Conservation (phyloP, 78 protist genomes). For the Thecamonas trahens region DNA sequence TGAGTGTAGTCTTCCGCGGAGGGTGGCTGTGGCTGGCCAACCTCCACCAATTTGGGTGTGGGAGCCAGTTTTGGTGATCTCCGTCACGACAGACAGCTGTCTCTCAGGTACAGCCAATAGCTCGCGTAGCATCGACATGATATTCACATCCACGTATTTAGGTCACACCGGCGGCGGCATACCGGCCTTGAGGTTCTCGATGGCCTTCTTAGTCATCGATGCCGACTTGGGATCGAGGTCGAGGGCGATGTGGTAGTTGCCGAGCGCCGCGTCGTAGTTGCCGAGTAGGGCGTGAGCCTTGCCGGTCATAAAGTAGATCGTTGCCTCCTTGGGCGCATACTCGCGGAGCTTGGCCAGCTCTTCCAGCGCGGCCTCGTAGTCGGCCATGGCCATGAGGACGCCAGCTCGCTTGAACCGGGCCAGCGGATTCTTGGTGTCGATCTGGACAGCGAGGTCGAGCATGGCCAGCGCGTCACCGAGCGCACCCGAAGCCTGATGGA, state of each 20-base stretch:
- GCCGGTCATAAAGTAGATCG: slow-evolving; percentile 23
- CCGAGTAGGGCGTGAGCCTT: too few relatives aligned
- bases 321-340: slow-evolving; percentile 18
- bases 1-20: too few relatives aligned
- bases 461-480: neutral
- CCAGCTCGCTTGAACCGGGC: slow-evolving; percentile 9
- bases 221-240: slow-evolving; percentile 5
- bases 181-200: slow-evolving; percentile 7
- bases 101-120: too few relatives aligned
- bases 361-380: slow-evolving; percentile 1
- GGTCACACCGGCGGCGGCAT: too few relatives aligned
- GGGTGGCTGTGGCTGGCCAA: too few relatives aligned
- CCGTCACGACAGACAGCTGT: too few relatives aligned
- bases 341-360: neutral
- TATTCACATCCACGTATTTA: too few relatives aligned
- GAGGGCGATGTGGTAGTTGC: neutral
- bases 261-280: neutral
- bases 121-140: too few relatives aligned
- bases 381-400: neutral
- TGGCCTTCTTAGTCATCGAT: neutral
- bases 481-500: neutral
- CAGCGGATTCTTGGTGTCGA: slow-evolving; percentile 21
- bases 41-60: too few relatives aligned
- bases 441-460: neutral
- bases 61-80: too few relatives aligned